Base-by-base conservation (phyloP, 495 filamentous ascomycete species). In the Podospora bellae-mahoneyi region DNA sequence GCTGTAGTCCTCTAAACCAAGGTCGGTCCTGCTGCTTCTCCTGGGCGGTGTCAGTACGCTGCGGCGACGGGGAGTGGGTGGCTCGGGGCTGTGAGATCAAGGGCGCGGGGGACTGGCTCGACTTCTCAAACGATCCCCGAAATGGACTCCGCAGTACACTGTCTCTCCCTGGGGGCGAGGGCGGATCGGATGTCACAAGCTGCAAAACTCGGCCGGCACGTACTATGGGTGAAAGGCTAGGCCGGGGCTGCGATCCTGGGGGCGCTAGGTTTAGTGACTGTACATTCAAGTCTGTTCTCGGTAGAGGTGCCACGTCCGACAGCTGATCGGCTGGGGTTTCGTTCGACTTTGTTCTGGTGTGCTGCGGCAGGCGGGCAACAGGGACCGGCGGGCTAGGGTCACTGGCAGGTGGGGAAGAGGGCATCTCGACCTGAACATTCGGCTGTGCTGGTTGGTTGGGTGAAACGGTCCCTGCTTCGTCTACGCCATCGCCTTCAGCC, bases 71-170 rank as follows among this genome's bases (percentile, higher is more conserved):
- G 10, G 66, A 69, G 5, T 56, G 58, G 13, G 70, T 68, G 18
- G 20, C 54, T 20, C 62, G 65, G 15, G 59, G 27, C 0, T 64
- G 44, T 30, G 60, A 60, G 7, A 68, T 58, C 20, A 65, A 28
- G 5, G 30, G 70, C 7, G 66, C 71, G 5, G 75, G 77, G 2
- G 77, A 79, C 55, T 74, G 69, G 64, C 71, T 77, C 18, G 71
- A 73, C 55, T 71, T 78, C 23, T 73, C 62, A 10, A 70, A 71
- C 4, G 82, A 79, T 23, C 84, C 79, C 34, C 80, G 81, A 66
- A 87, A 87, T 6, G 85, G 85, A 60, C 85, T 86, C 10, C 83
- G 75, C 9, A 87, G 73, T 7, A 66, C 77, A 65, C 70, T 85
- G 74, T 62, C 83, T 73, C 57, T 64, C 66, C 72, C 80, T 67